Percentiles rank a stretch among this genome's conserved stretches.
These are phyloP conservation scores for Zanthoxylum bungeanum DNA, from an alignment of 345 rosid species.

Conservation along the genomic window DNA sequence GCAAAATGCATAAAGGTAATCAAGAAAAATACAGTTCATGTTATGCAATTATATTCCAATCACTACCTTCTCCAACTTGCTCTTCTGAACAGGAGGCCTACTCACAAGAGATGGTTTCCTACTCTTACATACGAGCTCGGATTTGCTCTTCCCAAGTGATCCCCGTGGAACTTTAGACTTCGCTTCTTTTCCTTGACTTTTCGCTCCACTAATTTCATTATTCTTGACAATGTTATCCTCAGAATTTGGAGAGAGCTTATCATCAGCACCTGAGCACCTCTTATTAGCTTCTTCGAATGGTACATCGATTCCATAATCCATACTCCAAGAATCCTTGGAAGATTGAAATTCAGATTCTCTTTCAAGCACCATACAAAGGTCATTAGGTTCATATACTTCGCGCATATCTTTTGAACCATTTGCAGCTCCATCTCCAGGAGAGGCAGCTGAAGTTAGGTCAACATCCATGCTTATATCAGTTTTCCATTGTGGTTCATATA, in stretches of 20 bases:
- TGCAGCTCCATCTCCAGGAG: slow-evolving; percentile 27
- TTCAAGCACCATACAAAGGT: slow-evolving; percentile 65
- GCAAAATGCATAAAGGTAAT: not conserved
- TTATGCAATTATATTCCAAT: not conserved
- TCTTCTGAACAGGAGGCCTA: slow-evolving; percentile 64
- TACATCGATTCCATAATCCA: slow-evolving; percentile 48
- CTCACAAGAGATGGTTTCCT: slow-evolving; percentile 46
- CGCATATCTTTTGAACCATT: slow-evolving; percentile 31
- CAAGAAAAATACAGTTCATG: not conserved
- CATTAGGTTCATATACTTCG: slow-evolving; percentile 49
- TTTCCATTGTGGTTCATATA: slow-evolving; percentile 50
- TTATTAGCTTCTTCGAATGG: slow-evolving; percentile 48
- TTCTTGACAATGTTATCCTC: slow-evolving; percentile 20
- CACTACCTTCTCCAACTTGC: slow-evolving; percentile 72
- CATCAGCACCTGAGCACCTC: slow-evolving; percentile 33
- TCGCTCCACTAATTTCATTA: slow-evolving; percentile 30
- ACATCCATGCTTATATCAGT: slow-evolving; percentile 65
- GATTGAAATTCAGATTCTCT: slow-evolving; percentile 41
- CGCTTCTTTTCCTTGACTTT: slow-evolving; percentile 31
- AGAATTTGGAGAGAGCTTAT: slow-evolving; percentile 23
- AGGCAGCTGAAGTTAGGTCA: slow-evolving; percentile 42
- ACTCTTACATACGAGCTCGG: slow-evolving; percentile 32
- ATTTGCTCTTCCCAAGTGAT: slow-evolving; percentile 29
- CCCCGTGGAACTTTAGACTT: slow-evolving; percentile 35
- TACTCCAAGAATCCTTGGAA: slow-evolving; percentile 36